Conservation (phyloP, 1,139 yeast species). For the Suhomyces coccinellae region DNA sequence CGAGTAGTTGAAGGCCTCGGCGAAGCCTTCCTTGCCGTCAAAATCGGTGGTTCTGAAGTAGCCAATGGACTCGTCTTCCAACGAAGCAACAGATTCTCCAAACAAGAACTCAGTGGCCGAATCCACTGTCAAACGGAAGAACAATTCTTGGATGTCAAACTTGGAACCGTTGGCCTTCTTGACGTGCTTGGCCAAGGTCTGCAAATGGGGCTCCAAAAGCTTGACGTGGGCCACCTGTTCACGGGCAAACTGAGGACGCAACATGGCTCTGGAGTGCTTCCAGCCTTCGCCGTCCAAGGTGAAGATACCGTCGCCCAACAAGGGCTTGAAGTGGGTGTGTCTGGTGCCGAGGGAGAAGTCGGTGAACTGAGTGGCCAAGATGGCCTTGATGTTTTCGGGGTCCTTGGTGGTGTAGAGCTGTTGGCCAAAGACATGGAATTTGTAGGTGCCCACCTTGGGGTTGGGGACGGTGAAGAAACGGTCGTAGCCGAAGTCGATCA, state of each 20-base stretch:
- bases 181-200: constrained; percentile 37
- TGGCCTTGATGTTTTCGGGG: constrained; percentile 37
- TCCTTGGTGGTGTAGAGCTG: constrained; percentile 20
- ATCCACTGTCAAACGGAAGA: constrained; percentile 41
- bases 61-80: constrained; percentile 31
- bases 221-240: constrained; percentile 55
- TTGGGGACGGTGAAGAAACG: constrained; percentile 7
- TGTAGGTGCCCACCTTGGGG: constrained; percentile 16
- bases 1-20: constrained; percentile 33
- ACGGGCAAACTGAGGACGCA: constrained; percentile 59
- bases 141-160: constrained; percentile 40
- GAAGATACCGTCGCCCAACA: constrained; percentile 59
- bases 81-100: constrained; percentile 36
- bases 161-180: constrained; percentile 21
- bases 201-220: constrained; percentile 49
- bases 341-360: constrained; percentile 55
- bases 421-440: constrained; percentile 17
- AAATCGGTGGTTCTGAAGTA: constrained; percentile 17
- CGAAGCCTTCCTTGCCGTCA: constrained; percentile 30
- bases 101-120: constrained; percentile 45
- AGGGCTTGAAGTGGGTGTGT: constrained; percentile 41
- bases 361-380: constrained; percentile 46
- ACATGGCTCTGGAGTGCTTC: constrained; percentile 59
- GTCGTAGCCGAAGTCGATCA: constrained; percentile 13
- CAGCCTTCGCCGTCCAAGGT: constrained; percentile 57